phyloP scores from a whole-genome alignment of 2,329 filamentous ascomycete genomes.

The Myriangium duriaei region DNA sequence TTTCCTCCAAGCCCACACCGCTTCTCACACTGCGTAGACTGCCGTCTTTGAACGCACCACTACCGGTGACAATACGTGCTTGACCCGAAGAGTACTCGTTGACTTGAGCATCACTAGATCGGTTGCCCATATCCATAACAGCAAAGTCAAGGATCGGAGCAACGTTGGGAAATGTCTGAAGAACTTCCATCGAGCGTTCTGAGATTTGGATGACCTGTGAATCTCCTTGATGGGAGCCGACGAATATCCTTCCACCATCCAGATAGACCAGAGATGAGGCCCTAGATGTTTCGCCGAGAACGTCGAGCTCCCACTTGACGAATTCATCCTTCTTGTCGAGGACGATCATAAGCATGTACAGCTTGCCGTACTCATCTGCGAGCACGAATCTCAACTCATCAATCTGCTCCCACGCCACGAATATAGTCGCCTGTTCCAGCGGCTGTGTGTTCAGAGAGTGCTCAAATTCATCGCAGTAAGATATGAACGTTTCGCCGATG shows the following conservation, averaged over 20 bases:
- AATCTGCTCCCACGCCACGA: slow-evolving; percentile 80
- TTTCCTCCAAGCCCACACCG: slow-evolving; percentile 81
- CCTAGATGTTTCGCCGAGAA: slow-evolving; percentile 57
- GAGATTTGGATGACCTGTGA: slow-evolving; percentile 64
- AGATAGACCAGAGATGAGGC: slow-evolving; percentile 71
- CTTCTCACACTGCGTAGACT: slow-evolving; percentile 82
- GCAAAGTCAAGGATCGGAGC: slow-evolving; percentile 87
- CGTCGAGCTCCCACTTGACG: slow-evolving; percentile 56
- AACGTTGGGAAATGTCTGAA: slow-evolving; percentile 73
- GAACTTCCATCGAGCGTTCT: slow-evolving; percentile 48
- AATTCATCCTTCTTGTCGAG: slow-evolving; percentile 54
- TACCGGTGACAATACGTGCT: slow-evolving; percentile 83
- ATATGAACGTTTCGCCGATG: slow-evolving; percentile 53
- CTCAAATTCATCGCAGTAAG: slow-evolving; percentile 67
- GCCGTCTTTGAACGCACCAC: slow-evolving; percentile 79
- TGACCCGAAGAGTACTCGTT: slow-evolving; percentile 94
- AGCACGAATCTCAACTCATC: slow-evolving; percentile 75
- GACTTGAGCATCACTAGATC: slow-evolving; percentile 62
- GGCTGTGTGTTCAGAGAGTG: slow-evolving; percentile 52
- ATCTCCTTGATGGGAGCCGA: slow-evolving; percentile 87
- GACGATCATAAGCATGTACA: slow-evolving; percentile 74
- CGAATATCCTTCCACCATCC: slow-evolving; percentile 59
- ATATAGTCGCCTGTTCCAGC: slow-evolving; percentile 66
- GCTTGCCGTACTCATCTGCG: slow-evolving; percentile 76
- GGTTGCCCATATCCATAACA: slow-evolving; percentile 89